Base-by-base conservation (phyloP, 345 rosid genomes). In the Eucalyptus tenuipes region DNA sequence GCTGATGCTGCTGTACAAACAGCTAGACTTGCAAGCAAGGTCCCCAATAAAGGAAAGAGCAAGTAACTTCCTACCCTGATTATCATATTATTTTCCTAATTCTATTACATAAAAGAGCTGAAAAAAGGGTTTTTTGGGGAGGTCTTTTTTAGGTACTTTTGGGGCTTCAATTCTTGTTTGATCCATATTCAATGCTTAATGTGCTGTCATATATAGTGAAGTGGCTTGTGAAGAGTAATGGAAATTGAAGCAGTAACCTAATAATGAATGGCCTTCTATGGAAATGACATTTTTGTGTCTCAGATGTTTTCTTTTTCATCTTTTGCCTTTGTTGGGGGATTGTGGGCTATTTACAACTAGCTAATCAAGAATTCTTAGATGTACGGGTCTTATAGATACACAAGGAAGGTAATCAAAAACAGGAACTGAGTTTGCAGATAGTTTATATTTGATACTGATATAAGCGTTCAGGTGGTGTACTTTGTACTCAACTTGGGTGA, bases 1-100 rank as follows among this genome's bases (percentile, higher is more conserved):
- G 99, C 98, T 57, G 99, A 98, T 94, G 96, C 98, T 88, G 97
- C 97, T 89, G 97, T 95, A 85, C 99, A 97, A 93, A 97, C 98
- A 90, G 99, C 99, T 91, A 95, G 97, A 93, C 98, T 94, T 93
- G 98, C 97, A 81, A 96, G 93, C 93, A 97, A 96, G 94, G 91
- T 57, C 89, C 94, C 98, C 88, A 92, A 95, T 88, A 95, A 96
- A 90, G 97, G 92, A 33, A 97, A 96, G 91, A 95, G 94, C 84
- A 75, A 40, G 99, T 93, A 94, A 93, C 94, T 95, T 15, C 66
- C 87, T 75, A 75, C 44, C 29, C 29, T 40, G 84, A 86, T 33
- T 86, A 16, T 33, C 66, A 75, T 75, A 40, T 40, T 75, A 37
- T 75, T 75, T 75, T 75, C 84, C 84, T 40, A 20, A 40, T 75